phyloP scores from a whole-genome alignment of 2,329 filamentous ascomycete species.

The Dothiorella sarmentorum region DNA sequence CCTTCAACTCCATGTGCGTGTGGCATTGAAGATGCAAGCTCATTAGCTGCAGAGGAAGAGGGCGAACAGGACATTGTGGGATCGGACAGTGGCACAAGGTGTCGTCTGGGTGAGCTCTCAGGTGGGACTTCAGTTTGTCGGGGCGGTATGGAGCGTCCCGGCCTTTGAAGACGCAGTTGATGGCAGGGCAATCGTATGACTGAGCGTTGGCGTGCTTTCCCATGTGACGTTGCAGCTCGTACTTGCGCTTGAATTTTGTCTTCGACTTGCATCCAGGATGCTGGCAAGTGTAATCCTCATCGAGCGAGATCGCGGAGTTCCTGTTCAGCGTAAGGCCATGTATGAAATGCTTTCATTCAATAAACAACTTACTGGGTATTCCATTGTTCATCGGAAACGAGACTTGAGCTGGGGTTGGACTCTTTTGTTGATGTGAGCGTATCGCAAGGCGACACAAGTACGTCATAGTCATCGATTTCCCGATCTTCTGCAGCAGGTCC shows the following conservation, averaged over 20 bases:
- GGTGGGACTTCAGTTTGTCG: slow-evolving; percentile 18
- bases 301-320: not conserved
- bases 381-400: no score
- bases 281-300: slow-evolving; percentile 21
- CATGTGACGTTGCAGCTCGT: slow-evolving; percentile 26
- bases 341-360: no score
- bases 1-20: not conserved
- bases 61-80: not conserved
- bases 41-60: not conserved
- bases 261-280: slow-evolving; percentile 21
- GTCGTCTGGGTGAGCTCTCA: slow-evolving; percentile 14
- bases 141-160: not conserved
- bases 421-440: no score
- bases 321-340: not conserved
- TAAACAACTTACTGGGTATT: no score
- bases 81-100: not conserved
- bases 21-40: not conserved
- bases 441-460: no score
- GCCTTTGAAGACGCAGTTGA: slow-evolving; percentile 15
- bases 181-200: slow-evolving; percentile 18
- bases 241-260: slow-evolving; percentile 23
- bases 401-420: no score
- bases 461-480: no score
- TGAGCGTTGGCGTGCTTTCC: slow-evolving; percentile 17
- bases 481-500: no score